Evolutionary conservation across 352 stramenopile genomes (phyloP).

Genomic region (Pythium sukuiense): DNA sequence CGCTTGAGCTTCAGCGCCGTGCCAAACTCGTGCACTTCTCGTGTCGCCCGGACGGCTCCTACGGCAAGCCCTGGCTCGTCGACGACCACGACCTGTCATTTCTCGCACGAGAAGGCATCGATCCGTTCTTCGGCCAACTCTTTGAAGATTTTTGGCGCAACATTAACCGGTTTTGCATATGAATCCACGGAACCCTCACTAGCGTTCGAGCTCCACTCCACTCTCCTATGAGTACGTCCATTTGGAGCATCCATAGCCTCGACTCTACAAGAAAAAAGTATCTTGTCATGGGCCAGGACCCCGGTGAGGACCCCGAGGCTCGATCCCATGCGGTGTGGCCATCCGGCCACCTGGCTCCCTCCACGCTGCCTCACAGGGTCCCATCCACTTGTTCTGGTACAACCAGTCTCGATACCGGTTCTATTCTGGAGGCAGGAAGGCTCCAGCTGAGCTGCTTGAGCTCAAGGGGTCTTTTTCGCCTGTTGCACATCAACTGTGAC

Average conservation of each 20-base stretch:
- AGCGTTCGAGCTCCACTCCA: conserved; percentile 7
- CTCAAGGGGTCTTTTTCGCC: neutral
- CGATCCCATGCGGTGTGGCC: neutral
- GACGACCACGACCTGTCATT: conserved; percentile 18
- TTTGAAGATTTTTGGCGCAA: conserved; percentile 31
- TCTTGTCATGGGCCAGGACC: neutral
- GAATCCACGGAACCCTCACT: neutral
- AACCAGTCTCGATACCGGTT: neutral
- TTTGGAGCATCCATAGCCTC: neutral
- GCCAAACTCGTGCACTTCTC: conserved; percentile 28
- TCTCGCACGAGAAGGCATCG: conserved; percentile 9
- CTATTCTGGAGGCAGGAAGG: neutral
- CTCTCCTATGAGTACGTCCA: no score
- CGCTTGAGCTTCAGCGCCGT: conserved; percentile 7
- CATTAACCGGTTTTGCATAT: conserved; percentile 20
- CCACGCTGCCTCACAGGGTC: no score
- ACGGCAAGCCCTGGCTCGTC: conserved; percentile 23
- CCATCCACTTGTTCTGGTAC: neutral
- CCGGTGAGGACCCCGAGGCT: no score
- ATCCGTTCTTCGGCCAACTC: conserved; percentile 26
- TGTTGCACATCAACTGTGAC: conserved; percentile 19
- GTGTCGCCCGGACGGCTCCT: conserved; percentile 18
- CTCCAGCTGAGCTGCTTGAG: neutral
- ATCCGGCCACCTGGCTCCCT: conserved; percentile 1
- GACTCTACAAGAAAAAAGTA: neutral